A percentile compares a stretch with the other conserved stretches of the same genome.
phyloP scores from a whole-genome alignment of 345 rosid genomes.

The Physaria fendleri region DNA sequence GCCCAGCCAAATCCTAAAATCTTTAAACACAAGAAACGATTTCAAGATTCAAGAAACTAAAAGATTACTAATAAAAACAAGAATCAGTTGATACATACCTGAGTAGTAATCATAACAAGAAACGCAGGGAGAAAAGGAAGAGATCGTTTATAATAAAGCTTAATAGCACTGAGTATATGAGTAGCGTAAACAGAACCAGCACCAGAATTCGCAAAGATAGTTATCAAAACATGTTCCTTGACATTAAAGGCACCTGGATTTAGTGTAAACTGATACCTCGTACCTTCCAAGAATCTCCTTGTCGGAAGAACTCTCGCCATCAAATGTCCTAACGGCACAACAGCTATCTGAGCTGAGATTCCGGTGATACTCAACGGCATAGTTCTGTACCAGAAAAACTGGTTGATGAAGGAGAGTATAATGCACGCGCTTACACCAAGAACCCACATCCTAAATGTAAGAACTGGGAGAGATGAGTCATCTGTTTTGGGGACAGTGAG shows the following conservation, averaged over 20 bases:
- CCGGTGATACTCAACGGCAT: constrained; percentile 42
- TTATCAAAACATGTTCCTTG: constrained; percentile 85
- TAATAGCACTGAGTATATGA: constrained; percentile 65
- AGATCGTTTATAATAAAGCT: constrained; percentile 49
- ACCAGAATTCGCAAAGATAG: constrained; percentile 72
- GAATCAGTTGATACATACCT: too few relatives aligned
- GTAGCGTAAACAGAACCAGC: constrained; percentile 73
- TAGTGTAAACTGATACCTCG: constrained; percentile 45
- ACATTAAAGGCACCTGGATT: constrained; percentile 81
- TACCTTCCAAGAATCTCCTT: constrained; percentile 37
- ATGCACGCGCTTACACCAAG: constrained; percentile 55
- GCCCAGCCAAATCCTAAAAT: constrained; percentile 88
- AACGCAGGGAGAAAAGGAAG: constrained; percentile 56
- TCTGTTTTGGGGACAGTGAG: constrained; percentile 80
- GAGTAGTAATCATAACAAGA: constrained; percentile 68
- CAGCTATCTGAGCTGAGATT: constrained; percentile 72
- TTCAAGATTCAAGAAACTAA: neutral
- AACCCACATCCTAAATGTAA: constrained; percentile 83
- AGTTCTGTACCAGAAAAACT: constrained; percentile 77
- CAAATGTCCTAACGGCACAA: constrained; percentile 63
- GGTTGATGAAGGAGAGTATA: constrained; percentile 62
- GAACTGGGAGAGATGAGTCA: constrained; percentile 52
- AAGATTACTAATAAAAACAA: too few relatives aligned
- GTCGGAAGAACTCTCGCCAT: constrained; percentile 53
- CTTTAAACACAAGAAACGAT: constrained; percentile 32